phyloP scores from a whole-genome alignment of 805 yeast species.

The Candida saitoana region DNA sequence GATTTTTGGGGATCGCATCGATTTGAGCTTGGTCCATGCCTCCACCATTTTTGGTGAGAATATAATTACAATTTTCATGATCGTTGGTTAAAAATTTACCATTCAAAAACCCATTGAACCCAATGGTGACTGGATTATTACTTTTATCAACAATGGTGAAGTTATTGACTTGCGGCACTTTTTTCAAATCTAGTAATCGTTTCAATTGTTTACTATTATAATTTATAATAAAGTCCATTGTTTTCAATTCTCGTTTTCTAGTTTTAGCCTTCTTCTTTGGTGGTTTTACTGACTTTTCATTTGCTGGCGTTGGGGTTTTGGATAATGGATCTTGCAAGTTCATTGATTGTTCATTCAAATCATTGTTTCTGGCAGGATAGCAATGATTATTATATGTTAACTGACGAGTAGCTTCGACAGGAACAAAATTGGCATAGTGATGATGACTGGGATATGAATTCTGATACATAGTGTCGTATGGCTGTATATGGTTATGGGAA shows the following conservation, averaged over 20 bases:
- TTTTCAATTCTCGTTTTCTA: constrained; percentile 10
- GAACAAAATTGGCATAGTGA: constrained; percentile 2
- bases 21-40: not conserved
- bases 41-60: constrained; percentile 13
- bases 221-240: constrained; percentile 20
- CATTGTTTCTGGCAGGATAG: not conserved
- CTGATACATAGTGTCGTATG: not conserved
- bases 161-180: constrained; percentile 13
- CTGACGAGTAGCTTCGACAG: constrained; percentile 2
- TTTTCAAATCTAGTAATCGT: constrained; percentile 26
- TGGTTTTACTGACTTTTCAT: constrained; percentile 1
- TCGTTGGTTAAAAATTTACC: constrained; percentile 42
- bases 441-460: not conserved
- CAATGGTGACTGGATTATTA: constrained; percentile 21
- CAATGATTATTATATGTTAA: not conserved
- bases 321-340: no score
- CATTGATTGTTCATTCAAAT: not conserved
- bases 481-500: constrained; percentile 4
- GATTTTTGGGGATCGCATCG: constrained; percentile 5
- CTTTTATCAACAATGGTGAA: constrained; percentile 27
- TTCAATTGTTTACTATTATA: constrained; percentile 23
- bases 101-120: constrained; percentile 35
- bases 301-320: not conserved
- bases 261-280: constrained; percentile 9
- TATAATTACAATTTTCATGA: constrained; percentile 34